Percentiles rank a stretch among this genome's conserved stretches.
phyloP scores from a whole-genome alignment of 495 filamentous ascomycete genomes.

The Tricharina praecox region DNA sequence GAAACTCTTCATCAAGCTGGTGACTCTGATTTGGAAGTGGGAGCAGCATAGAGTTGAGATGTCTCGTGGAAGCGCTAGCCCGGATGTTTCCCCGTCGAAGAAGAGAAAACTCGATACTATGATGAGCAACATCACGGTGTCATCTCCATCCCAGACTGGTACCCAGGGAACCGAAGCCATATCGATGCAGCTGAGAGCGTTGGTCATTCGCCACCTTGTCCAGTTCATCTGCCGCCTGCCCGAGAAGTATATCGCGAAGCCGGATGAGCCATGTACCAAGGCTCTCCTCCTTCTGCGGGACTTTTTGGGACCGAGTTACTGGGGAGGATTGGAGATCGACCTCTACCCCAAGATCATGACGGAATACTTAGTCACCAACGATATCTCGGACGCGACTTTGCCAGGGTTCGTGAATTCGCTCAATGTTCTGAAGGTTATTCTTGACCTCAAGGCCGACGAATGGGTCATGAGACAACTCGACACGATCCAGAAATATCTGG shows the following conservation, averaged over 20 bases:
- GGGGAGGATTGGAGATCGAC: constrained; percentile 83
- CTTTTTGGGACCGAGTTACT: constrained; percentile 72
- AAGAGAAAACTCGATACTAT: constrained; percentile 42
- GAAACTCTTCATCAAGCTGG: constrained; percentile 77
- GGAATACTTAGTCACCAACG: constrained; percentile 25
- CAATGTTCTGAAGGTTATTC: constrained; percentile 71
- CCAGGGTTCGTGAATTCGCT: constrained; percentile 55
- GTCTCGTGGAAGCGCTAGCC: constrained; percentile 15
- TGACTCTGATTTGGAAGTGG: constrained; percentile 81
- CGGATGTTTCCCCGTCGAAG: constrained; percentile 20
- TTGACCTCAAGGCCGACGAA: constrained; percentile 69
- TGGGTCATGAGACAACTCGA: constrained; percentile 68
- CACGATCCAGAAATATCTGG: constrained; percentile 68
- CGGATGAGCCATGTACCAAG: constrained; percentile 60
- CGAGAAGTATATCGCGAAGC: constrained; percentile 59
- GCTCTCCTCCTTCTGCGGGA: constrained; percentile 67
- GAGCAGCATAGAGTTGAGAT: constrained; percentile 52
- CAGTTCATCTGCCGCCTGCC: constrained; percentile 78
- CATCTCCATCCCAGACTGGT: constrained; percentile 38
- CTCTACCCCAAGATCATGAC: constrained; percentile 82
- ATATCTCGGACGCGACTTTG: constrained; percentile 18
- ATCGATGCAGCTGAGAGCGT: constrained; percentile 44
- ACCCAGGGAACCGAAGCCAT: constrained; percentile 37
- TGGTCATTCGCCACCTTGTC: constrained; percentile 82
- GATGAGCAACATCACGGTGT: constrained; percentile 33